phyloP scores from a whole-genome alignment of 306 rosid genomes.

The Cicer arietinum region DNA sequence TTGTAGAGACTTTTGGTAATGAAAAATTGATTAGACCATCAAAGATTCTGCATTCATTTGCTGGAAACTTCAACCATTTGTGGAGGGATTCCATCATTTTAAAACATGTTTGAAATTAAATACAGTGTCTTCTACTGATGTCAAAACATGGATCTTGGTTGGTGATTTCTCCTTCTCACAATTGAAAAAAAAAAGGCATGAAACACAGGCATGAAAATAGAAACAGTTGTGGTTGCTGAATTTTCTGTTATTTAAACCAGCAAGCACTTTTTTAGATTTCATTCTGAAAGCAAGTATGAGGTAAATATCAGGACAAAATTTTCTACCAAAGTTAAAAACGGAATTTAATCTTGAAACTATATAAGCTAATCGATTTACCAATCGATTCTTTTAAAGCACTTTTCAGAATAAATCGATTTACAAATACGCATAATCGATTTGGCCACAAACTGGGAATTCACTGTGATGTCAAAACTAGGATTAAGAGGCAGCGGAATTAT shows the following conservation, averaged over 20 bases:
- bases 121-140: background rate
- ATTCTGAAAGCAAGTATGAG: background rate
- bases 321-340: too few species aligned
- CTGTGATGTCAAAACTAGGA: too few species aligned
- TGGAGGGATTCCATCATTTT: too few species aligned
- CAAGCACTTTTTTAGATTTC: background rate
- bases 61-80: background rate
- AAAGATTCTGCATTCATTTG: background rate
- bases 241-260: background rate
- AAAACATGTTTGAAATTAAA: too few species aligned
- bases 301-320: background rate
- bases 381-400: too few species aligned
- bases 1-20: constrained; percentile 85
- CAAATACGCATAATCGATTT: too few species aligned
- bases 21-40: constrained; percentile 14
- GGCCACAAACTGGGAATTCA: too few species aligned
- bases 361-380: too few species aligned
- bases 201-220: background rate
- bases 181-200: background rate
- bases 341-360: too few species aligned
- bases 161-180: background rate
- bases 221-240: background rate
- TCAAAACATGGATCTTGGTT: background rate
- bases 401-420: too few species aligned
- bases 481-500: too few species aligned